Evolutionary conservation across 2,329 filamentous ascomycete genomes (phyloP), one percentile per base, ranked within the genome.

Genomic region (Penicillium digitatum): DNA sequence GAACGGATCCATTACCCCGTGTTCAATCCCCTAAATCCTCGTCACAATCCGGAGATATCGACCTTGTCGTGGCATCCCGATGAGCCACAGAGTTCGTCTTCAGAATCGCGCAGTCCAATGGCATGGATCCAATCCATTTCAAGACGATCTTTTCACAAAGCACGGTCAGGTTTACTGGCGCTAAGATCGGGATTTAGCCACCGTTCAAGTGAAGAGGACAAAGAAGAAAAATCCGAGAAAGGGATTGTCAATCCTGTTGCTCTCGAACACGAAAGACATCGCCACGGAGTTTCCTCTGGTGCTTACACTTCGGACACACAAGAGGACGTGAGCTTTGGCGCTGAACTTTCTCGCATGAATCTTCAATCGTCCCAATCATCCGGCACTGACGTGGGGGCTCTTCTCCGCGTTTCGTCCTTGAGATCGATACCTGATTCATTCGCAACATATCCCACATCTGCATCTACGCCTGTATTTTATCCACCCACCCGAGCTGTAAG

Each of bases 1-100:
- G 72, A 74, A 57, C 67, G 58, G 31, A 51, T 54, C 9, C 67
- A 73, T 55, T 74, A 74, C 55, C 70, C 72, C 2, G 34, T 74
- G 14, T 74, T 68, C 49, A 64, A 73, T 45, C 69, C 71, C 29
- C 57, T 54, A n/a, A 65, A 74, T 46, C 70, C 71, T 54, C 62
- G 67, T 27, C 72, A 74, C 46, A 73, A 72, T 26, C 66, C 72
- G 39, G 42, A 64, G 9, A 42, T 34, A n/a, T 29, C 48, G 5
- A 45, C 47, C 12, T 47, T 48, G 16, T 31, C 51, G 31, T 63
- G 60, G 57, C 43, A 42, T 29, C 52, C 57, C 20, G 52, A 55
- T 14, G 48, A 56, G 3, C 58, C 58, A 27, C 51, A 48, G 7
- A 47, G 49, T 11, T 60, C 63, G 12, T 47, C 57, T 1, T 53